phyloP scores from a whole-genome alignment of 352 stramenopile genomes.

The Phytophthora vignae region DNA sequence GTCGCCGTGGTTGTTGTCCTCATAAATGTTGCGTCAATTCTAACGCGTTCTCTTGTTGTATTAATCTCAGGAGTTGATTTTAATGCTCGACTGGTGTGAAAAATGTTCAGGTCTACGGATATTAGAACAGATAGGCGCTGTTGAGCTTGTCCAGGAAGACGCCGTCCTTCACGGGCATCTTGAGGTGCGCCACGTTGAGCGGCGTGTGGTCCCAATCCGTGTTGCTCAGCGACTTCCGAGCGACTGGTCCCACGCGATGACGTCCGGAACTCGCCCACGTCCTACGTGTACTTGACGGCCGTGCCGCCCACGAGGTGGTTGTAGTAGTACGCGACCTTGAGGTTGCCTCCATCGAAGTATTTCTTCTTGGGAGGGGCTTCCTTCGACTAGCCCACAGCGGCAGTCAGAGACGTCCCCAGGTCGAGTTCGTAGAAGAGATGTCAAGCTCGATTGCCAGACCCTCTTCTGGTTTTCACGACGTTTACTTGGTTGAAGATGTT shows the following conservation, averaged over 20 bases:
- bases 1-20: neutral
- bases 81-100: neutral
- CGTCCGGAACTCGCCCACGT: conserved; percentile 15
- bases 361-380: conserved; percentile 21
- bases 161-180: conserved; percentile 43
- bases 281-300: conserved; percentile 27
- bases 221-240: conserved; percentile 31
- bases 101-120: neutral
- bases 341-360: conserved; percentile 27
- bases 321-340: conserved; percentile 41
- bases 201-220: conserved; percentile 31
- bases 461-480: too few species aligned
- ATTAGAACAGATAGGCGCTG: conserved; percentile 16
- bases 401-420: conserved; percentile 20
- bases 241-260: conserved; percentile 38
- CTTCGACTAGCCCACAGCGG: conserved; percentile 33
- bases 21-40: neutral
- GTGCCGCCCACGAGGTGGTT: conserved; percentile 33
- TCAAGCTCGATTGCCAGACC: conserved; percentile 21
- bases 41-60: neutral
- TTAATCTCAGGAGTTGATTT: neutral
- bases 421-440: conserved; percentile 23
- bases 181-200: conserved; percentile 26
- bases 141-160: conserved; percentile 39
- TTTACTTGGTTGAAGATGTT: too few species aligned